Conservation (phyloP, 768 basidiomycete genomes). For the Suillus weaverae region DNA sequence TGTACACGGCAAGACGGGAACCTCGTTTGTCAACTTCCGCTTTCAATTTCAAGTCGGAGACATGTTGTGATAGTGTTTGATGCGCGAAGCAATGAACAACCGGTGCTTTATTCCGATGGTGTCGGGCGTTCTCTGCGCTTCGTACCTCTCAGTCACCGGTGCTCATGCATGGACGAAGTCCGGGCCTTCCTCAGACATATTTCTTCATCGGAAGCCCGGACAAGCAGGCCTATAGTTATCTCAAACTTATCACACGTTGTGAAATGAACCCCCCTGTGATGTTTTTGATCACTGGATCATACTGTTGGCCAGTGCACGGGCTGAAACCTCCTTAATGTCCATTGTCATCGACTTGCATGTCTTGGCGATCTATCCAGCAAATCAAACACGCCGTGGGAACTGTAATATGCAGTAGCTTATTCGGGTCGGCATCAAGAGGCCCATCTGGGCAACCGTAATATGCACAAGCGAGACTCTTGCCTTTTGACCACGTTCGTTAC, state of each 20-base stretch:
- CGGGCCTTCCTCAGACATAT: neutral
- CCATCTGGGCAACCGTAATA: slow-evolving; percentile 8
- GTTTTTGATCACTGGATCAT: neutral
- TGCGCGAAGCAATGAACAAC: neutral
- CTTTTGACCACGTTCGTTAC: slow-evolving; percentile 17
- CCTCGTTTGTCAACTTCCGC: neutral
- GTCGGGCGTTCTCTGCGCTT: neutral
- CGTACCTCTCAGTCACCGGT: neutral
- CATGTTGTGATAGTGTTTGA: neutral
- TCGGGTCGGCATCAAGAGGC: slow-evolving; percentile 10
- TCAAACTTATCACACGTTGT: neutral
- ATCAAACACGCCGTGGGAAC: slow-evolving; percentile 23
- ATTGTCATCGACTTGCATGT: neutral
- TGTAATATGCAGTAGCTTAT: neutral
- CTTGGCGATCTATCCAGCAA: neutral
- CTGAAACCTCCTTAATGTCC: neutral
- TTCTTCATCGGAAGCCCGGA: neutral
- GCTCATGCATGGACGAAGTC: neutral
- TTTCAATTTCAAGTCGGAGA: neutral
- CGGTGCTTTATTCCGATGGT: neutral
- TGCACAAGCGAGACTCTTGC: slow-evolving; percentile 7
- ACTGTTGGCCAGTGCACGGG: neutral
- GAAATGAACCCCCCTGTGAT: neutral
- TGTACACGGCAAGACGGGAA: neutral
- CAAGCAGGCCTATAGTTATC: neutral